A percentile compares a stretch with the other conserved stretches of the same genome.
These are phyloP conservation scores for Rhodamnia rubescens DNA, from an alignment of 345 rosid genomes.

Conservation along the genomic window DNA sequence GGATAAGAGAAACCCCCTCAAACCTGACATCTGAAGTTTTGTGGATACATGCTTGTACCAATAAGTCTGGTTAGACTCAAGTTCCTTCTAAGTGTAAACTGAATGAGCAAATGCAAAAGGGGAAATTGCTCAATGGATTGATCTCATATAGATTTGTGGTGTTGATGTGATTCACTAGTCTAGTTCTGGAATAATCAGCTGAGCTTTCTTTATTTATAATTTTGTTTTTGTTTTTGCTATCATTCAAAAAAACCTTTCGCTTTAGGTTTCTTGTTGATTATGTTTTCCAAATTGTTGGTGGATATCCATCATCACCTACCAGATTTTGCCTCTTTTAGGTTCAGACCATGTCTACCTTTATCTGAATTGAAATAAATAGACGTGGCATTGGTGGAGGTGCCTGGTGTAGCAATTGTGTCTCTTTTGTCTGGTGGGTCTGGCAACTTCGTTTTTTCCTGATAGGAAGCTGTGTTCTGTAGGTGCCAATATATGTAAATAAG, in stretches of 20 bases:
- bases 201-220: neutral
- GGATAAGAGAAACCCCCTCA: neutral
- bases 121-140: neutral
- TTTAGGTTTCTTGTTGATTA: neutral
- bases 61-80: neutral
- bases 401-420: neutral
- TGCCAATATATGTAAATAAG: slow-evolving; percentile 77
- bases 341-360: neutral
- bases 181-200: neutral
- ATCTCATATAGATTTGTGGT: neutral
- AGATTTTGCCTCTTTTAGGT: neutral
- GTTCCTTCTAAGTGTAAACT: neutral
- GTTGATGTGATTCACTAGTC: neutral
- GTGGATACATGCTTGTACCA: neutral
- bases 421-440: neutral
- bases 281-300: neutral
- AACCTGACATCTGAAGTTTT: neutral
- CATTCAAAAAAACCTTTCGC: neutral
- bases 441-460: neutral
- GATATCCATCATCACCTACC: neutral
- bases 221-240: neutral
- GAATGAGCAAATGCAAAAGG: neutral
- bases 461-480: slow-evolving; percentile 31
- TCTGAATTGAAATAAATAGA: neutral
- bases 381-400: neutral